phyloP scores from a whole-genome alignment of 257 asterid species.

The Nicotiana benthamiana region DNA sequence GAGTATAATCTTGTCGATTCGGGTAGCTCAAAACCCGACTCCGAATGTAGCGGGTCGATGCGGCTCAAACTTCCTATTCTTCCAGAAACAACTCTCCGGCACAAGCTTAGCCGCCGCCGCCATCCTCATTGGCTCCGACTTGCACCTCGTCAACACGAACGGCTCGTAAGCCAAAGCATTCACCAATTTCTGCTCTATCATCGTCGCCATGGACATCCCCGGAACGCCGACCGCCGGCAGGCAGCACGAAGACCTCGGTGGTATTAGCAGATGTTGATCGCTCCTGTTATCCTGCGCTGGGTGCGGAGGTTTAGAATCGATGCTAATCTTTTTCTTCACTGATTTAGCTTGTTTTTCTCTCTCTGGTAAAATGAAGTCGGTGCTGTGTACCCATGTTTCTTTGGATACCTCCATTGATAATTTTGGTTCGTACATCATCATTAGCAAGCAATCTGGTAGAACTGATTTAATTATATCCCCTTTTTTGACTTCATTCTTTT shows the following conservation, averaged over 20 bases:
- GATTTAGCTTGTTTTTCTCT: conserved; percentile 31
- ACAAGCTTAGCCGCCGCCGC: conserved; percentile 62
- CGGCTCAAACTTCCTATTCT: conserved; percentile 71
- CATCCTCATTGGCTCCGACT: conserved; percentile 94
- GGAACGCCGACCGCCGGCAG: conserved; percentile 35
- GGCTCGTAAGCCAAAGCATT: conserved; percentile 72
- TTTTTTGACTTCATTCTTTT: conserved; percentile 11
- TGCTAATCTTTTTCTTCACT: background rate
- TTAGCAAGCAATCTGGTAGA: conserved; percentile 72
- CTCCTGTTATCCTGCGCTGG: background rate
- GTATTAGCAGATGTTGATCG: background rate
- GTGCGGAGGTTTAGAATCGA: background rate
- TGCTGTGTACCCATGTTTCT: conserved; percentile 95
- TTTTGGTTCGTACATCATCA: conserved; percentile 98
- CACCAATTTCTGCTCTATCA: conserved; percentile 76
- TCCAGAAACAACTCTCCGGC: conserved; percentile 79
- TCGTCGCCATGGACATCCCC: conserved; percentile 39
- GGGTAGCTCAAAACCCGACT: conserved; percentile 47
- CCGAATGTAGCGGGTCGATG: conserved; percentile 48
- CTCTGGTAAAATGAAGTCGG: conserved; percentile 65
- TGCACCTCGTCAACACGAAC: conserved; percentile 75
- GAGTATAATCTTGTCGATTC: background rate
- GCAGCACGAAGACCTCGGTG: conserved; percentile 34
- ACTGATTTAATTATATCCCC: background rate
- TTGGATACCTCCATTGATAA: conserved; percentile 92